Conservation (phyloP, 2,329 filamentous ascomycete genomes). For the Amesomyces nigricolor region DNA sequence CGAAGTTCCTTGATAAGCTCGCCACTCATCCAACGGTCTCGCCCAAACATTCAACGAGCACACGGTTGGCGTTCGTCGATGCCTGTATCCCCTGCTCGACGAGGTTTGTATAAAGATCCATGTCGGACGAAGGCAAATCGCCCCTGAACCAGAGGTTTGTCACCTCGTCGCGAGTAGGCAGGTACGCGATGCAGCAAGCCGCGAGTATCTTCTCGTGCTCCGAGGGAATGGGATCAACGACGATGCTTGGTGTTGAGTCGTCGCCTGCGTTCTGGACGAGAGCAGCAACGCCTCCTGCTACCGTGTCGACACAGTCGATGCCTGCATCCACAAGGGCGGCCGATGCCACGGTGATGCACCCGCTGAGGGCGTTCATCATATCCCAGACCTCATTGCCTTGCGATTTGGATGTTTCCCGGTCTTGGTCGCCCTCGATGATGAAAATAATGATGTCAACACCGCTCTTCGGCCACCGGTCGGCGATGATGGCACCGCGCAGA, state of each 20-base stretch:
- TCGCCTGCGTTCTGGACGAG: conserved; percentile 48
- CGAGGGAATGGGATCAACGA: conserved; percentile 76
- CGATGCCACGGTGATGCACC: conserved; percentile 88
- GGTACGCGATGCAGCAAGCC: conserved; percentile 84
- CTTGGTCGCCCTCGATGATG: conserved; percentile 87
- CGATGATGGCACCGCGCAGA: conserved; percentile 81
- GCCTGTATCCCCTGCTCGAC: conserved; percentile 39
- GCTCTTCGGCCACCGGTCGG: conserved; percentile 96
- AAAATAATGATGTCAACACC: conserved; percentile 93
- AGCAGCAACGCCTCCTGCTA: conserved; percentile 84
- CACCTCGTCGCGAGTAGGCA: conserved; percentile 81
- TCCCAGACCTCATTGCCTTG: conserved; percentile 67
- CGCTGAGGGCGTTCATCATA: conserved; percentile 83
- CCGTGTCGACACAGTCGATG: conserved; percentile 89
- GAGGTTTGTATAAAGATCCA: conserved; percentile 37
- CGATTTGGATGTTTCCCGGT: conserved; percentile 47
- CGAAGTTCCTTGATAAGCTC: neutral
- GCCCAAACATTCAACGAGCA: conserved; percentile 36
- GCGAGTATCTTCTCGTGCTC: conserved; percentile 74
- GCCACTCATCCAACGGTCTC: conserved; percentile 30
- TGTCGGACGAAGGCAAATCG: conserved; percentile 41
- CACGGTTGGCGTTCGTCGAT: conserved; percentile 39
- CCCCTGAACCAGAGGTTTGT: conserved; percentile 95
- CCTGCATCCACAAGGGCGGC: conserved; percentile 90
- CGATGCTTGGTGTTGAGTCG: conserved; percentile 39